Conservation (phyloP, 371 early-diverging fungal genomes). For the Mucor sp. region DNA sequence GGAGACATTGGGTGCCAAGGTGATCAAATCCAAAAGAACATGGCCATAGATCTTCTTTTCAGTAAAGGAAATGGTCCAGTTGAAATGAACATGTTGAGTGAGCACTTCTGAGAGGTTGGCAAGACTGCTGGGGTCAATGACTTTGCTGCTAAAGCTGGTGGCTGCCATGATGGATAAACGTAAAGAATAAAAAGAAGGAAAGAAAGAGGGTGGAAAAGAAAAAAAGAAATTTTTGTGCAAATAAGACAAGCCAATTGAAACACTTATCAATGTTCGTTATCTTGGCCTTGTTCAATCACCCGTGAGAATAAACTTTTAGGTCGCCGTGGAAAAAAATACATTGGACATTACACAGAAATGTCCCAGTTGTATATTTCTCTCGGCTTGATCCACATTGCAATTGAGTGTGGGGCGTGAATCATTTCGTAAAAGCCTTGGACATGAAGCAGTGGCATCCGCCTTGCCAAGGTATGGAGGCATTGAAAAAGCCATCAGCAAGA, state of each 20-base stretch:
- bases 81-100: slow-evolving; percentile 77
- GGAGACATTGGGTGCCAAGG: slow-evolving; percentile 49
- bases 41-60: slow-evolving; percentile 68
- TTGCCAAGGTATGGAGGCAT: background rate
- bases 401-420: background rate
- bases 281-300: background rate
- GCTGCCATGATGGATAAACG: background rate
- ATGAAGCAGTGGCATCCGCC: background rate
- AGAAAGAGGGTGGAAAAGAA: background rate
- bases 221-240: background rate
- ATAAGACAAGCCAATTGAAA: background rate
- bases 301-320: slow-evolving; percentile 2
- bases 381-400: background rate
- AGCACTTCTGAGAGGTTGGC: slow-evolving; percentile 78
- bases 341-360: background rate
- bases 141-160: background rate
- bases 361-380: background rate
- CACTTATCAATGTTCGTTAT: background rate
- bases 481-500: background rate
- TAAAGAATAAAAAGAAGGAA: background rate
- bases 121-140: slow-evolving; percentile 81
- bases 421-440: background rate
- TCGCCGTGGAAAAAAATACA: slow-evolving; percentile 2
- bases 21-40: slow-evolving; percentile 62
- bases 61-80: slow-evolving; percentile 77